A percentile compares a stretch with the other conserved stretches of the same genome.
These are phyloP conservation scores for Candida hispaniensis DNA, from an alignment of 805 yeast species.

Conservation along the genomic window DNA sequence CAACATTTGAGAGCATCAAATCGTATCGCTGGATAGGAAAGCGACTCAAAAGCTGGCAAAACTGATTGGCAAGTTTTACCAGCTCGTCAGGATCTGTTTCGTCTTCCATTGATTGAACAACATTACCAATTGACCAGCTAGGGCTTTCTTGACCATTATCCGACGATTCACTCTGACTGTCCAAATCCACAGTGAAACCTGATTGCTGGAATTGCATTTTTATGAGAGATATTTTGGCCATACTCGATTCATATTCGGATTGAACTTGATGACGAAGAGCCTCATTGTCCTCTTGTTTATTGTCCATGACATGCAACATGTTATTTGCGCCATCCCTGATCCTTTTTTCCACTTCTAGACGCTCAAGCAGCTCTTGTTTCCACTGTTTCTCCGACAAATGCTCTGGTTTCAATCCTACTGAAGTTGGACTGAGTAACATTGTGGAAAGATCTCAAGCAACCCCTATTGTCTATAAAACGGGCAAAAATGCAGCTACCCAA, in stretches of 20 bases:
- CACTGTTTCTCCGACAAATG: slow-evolving; percentile 17
- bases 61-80: slow-evolving; percentile 53
- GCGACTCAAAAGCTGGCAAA: slow-evolving; percentile 44
- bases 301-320: slow-evolving; percentile 27
- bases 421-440: no score
- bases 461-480: no score
- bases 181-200: slow-evolving; percentile 9
- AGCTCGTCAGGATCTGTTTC: slow-evolving; percentile 41
- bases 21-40: slow-evolving; percentile 56
- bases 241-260: slow-evolving; percentile 25
- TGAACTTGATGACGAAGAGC: slow-evolving; percentile 20
- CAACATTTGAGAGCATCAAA: slow-evolving; percentile 34
- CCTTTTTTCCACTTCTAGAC: slow-evolving; percentile 30
- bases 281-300: slow-evolving; percentile 14
- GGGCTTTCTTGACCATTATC: slow-evolving; percentile 31
- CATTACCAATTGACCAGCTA: slow-evolving; percentile 55
- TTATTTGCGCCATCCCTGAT: slow-evolving; percentile 32
- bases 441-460: no score
- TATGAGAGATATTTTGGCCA: slow-evolving; percentile 23
- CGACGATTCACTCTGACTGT: slow-evolving; percentile 6
- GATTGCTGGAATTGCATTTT: slow-evolving; percentile 6
- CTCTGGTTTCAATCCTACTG: slow-evolving; percentile 15
- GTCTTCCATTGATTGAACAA: slow-evolving; percentile 46
- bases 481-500: no score
- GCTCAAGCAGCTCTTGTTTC: slow-evolving; percentile 24